These are phyloP conservation scores for Crithidia bombi DNA, from an alignment of 208 protist genomes.

Conservation along the genomic window DNA sequence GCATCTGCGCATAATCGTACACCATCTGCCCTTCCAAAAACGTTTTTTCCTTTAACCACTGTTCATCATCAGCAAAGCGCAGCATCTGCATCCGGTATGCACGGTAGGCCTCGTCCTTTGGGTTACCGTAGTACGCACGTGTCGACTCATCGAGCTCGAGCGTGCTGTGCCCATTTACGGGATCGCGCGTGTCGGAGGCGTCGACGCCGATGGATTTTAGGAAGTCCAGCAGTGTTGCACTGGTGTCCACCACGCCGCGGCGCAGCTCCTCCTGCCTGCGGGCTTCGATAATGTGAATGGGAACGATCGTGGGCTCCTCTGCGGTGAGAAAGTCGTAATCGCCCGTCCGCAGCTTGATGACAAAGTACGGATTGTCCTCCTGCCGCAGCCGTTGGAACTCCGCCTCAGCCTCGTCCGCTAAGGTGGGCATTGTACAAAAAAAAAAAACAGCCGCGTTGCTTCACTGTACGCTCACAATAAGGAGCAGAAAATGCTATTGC, in stretches of 20 bases:
- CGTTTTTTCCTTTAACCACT: conserved; percentile 49
- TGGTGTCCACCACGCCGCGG: conserved; percentile 20
- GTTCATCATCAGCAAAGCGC: conserved; percentile 32
- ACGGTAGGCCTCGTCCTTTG: conserved; percentile 58
- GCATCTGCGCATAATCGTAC: conserved; percentile 36
- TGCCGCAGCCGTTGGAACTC: conserved; percentile 21
- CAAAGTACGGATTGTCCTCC: background rate
- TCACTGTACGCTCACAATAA: background rate
- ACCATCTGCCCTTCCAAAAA: conserved; percentile 35
- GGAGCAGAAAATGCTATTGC: background rate
- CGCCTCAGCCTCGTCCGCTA: conserved; percentile 31
- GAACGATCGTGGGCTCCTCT: conserved; percentile 20
- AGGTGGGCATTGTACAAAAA: conserved; percentile 6
- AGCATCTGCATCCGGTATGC: conserved; percentile 41
- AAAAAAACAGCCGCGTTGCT: background rate
- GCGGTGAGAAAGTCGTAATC: conserved; percentile 68
- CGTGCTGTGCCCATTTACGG: conserved; percentile 29
- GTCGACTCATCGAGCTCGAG: conserved; percentile 41
- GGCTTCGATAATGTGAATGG: conserved; percentile 56
- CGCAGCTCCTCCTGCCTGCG: conserved; percentile 37
- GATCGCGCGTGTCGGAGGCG: conserved; percentile 43
- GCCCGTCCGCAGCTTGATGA: conserved; percentile 9
- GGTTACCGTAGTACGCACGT: conserved; percentile 64
- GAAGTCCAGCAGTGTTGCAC: conserved; percentile 52
- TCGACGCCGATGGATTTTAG: conserved; percentile 41